Base-by-base conservation (phyloP, 2,329 filamentous ascomycete species). In the Orbilia oligospora region DNA sequence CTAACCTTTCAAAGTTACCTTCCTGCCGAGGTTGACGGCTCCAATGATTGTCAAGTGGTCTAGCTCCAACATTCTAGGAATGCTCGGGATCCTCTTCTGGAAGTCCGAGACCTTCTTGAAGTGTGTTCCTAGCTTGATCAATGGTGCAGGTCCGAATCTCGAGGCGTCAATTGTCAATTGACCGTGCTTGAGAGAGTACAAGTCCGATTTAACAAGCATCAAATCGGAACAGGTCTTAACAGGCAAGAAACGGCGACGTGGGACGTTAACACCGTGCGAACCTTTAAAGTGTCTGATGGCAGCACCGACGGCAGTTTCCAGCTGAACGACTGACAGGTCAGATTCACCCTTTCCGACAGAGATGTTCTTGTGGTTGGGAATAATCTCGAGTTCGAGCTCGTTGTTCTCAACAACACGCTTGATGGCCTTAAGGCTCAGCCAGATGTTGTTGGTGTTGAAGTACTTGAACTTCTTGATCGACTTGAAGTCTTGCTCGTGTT, bases 401-500 rank as follows among this genome's bases (percentile, higher is more conserved):
- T 97, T 93, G 86, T 97, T 94, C 90, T 98, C 96, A 6, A 99
- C 96, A 69, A 99, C 94, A 79, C 96, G 94, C 92, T 98, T 98
- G 87, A 99, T 92, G 82, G 96, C 96, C 85, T 93, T 91, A 83
- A 97, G 89, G 88, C 97, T 97, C 89, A 99, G 92, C 96, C 96
- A 99, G 87, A 99, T 97, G 90, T 99, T 99, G 92, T 99, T 99
- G 87, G 96, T 99, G 91, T 99, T 99, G 92, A 99, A 99, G 91
- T 99, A 99, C 90, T 97, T 97, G 92, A 99, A 99, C 90, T 99
- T 99, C 92, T 99, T 99, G 89, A 99, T 99, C 61, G 94, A 97
- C 91, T 99, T 99, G 93, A 99, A 99, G 88, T 99, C 96, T 87
- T 99, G 98, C 85, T 96, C 93, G 87, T 99, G 96, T 89, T 99